Percentiles rank a stretch among this genome's conserved stretches.
These are phyloP conservation scores for Lentinula sp. DNA, from an alignment of 768 basidiomycete species.

Conservation along the genomic window DNA sequence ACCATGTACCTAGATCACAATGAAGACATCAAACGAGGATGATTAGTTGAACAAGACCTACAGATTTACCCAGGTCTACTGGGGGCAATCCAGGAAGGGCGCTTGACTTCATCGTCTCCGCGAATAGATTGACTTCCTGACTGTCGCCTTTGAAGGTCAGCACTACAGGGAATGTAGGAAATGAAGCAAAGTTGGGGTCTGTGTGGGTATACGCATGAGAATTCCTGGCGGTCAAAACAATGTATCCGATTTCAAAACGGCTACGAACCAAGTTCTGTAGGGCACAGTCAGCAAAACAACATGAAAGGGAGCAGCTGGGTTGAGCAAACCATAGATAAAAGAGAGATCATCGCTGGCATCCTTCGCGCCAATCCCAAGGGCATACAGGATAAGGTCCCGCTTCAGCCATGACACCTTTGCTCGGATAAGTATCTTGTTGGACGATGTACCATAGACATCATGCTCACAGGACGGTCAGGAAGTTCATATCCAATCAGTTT, in stretches of 20 bases:
- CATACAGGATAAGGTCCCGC: constrained; percentile 76
- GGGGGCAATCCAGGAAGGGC: constrained; percentile 63
- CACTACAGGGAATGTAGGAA: constrained; percentile 85
- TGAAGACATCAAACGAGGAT: background rate
- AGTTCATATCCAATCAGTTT: constrained; percentile 59
- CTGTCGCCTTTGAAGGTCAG: constrained; percentile 64
- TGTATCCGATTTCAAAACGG: background rate
- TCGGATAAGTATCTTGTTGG: background rate
- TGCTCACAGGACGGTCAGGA: constrained; percentile 47
- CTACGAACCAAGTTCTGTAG: background rate
- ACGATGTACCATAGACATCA: too few species aligned
- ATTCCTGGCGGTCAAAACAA: background rate
- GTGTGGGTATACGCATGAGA: background rate
- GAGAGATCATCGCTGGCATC: constrained; percentile 47
- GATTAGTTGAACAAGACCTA: constrained; percentile 25
- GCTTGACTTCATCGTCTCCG: constrained; percentile 36
- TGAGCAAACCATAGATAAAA: constrained; percentile 61
- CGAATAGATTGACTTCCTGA: constrained; percentile 70
- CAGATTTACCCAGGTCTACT: constrained; percentile 64
- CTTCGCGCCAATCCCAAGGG: constrained; percentile 78
- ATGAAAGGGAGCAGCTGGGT: too few species aligned
- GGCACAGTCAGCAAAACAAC: background rate
- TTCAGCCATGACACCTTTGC: constrained; percentile 77
- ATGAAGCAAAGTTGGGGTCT: constrained; percentile 67
- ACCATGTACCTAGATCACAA: constrained; percentile 55